A percentile compares a stretch with the other conserved stretches of the same genome.
Conservation (phyloP, 2,329 filamentous ascomycete genomes). For the Magnaporthiopsis incrustans region DNA sequence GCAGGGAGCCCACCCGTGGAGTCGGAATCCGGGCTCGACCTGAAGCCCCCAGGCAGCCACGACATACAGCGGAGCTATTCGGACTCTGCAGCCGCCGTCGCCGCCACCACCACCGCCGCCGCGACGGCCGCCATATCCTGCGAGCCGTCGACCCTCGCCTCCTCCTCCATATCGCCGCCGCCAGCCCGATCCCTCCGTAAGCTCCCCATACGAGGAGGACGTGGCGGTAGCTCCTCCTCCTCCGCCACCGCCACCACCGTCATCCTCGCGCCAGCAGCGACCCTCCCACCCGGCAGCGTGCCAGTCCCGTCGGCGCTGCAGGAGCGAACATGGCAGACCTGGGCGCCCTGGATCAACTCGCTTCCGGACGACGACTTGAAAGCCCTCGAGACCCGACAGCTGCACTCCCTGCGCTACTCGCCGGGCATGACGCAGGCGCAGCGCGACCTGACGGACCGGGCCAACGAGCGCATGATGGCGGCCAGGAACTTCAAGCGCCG, state of each 20-base stretch:
- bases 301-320: constrained; percentile 3
- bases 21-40: not conserved
- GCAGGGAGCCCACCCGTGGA: not conserved
- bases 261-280: not conserved
- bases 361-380: constrained; percentile 3
- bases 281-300: not conserved
- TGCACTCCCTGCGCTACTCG: not conserved
- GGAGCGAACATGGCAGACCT: constrained; percentile 1
- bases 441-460: not conserved
- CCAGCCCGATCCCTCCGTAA: not conserved
- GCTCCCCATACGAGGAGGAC: not conserved
- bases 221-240: too few relatives aligned
- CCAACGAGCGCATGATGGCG: constrained; percentile 1
- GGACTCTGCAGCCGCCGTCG: not conserved
- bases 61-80: not conserved
- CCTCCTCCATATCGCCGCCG: not conserved
- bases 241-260: not conserved
- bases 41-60: not conserved
- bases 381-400: not conserved
- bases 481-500: constrained; percentile 3
- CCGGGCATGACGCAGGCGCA: not conserved
- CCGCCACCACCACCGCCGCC: too few relatives aligned
- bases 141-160: not conserved
- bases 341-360: constrained; percentile 6
- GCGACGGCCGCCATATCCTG: not conserved